Percentiles rank a stretch among this genome's conserved stretches.
These are phyloP conservation scores for Leccinum truebloodii DNA, from an alignment of 768 basidiomycete species.

Conservation along the genomic window DNA sequence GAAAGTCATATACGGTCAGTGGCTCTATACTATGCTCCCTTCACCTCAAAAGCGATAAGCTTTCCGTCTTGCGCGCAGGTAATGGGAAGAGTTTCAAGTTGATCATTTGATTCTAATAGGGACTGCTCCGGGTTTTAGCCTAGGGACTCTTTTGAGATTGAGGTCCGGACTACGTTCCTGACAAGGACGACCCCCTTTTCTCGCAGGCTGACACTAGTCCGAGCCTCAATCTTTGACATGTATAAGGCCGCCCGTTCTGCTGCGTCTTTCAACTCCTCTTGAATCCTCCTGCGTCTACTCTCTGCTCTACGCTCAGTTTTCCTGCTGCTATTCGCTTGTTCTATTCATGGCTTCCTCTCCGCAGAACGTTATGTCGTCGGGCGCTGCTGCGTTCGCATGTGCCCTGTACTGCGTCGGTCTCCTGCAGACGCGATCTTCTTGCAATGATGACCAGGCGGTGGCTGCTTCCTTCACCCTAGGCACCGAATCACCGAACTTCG, in stretches of 20 bases:
- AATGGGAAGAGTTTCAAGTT: not conserved
- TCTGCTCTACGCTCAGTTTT: not conserved
- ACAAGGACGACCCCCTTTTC: not conserved
- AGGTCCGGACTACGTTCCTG: not conserved
- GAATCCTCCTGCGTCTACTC: not conserved
- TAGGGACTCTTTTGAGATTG: not conserved
- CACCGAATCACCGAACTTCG: not conserved
- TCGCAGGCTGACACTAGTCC: not conserved
- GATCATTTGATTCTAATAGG: not conserved
- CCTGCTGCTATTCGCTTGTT: not conserved
- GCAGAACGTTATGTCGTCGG: slow-evolving; percentile 1
- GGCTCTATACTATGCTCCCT: no score
- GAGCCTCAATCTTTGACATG: not conserved
- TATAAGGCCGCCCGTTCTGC: not conserved
- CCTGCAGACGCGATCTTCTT: not conserved
- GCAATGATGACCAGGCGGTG: not conserved
- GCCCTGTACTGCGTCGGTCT: slow-evolving; percentile 2
- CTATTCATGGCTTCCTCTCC: slow-evolving; percentile 6
- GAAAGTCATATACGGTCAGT: no score
- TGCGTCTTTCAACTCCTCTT: not conserved
- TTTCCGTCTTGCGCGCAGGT: not conserved
- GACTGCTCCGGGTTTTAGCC: not conserved
- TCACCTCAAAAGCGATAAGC: not conserved
- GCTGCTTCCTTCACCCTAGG: not conserved
- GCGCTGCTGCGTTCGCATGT: slow-evolving; percentile 1